Conservation (phyloP, 306 rosid species). For the Cucurbita ficifolia region DNA sequence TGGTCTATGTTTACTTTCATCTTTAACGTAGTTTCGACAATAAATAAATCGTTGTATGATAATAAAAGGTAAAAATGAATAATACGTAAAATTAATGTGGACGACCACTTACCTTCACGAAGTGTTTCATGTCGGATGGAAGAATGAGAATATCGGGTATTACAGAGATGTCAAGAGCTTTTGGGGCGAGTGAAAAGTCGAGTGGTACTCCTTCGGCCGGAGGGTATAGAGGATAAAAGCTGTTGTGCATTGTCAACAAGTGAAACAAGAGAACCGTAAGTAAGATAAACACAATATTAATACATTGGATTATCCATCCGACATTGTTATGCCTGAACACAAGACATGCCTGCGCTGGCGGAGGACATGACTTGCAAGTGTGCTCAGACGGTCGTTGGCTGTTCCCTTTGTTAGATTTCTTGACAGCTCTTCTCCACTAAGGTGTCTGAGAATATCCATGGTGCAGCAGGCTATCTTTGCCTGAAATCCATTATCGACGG, state of each 20-base stretch:
- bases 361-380: constrained; percentile 68
- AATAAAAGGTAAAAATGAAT: not conserved
- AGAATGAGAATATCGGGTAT: constrained; percentile 76
- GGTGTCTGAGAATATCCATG: constrained; percentile 77
- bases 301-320: not conserved
- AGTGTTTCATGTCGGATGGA: constrained; percentile 77
- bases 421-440: constrained; percentile 89
- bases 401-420: constrained; percentile 43
- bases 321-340: not conserved
- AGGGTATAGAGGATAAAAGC: constrained; percentile 91
- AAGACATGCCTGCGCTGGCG: constrained; percentile 50
- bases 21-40: not conserved
- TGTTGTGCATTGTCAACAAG: constrained; percentile 19
- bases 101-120: constrained; percentile 47
- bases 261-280: not conserved
- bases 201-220: constrained; percentile 77
- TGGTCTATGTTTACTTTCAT: not conserved
- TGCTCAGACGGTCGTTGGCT: constrained; percentile 68
- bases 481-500: constrained; percentile 28
- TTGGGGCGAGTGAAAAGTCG: constrained; percentile 75
- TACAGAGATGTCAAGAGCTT: constrained; percentile 56
- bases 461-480: constrained; percentile 83
- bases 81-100: not conserved
- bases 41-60: not conserved
- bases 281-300: not conserved